A percentile compares a stretch with the other conserved stretches of the same genome.
Evolutionary conservation across 768 basidiomycete genomes (phyloP).

Genomic region (Atractiella rhizophila): DNA sequence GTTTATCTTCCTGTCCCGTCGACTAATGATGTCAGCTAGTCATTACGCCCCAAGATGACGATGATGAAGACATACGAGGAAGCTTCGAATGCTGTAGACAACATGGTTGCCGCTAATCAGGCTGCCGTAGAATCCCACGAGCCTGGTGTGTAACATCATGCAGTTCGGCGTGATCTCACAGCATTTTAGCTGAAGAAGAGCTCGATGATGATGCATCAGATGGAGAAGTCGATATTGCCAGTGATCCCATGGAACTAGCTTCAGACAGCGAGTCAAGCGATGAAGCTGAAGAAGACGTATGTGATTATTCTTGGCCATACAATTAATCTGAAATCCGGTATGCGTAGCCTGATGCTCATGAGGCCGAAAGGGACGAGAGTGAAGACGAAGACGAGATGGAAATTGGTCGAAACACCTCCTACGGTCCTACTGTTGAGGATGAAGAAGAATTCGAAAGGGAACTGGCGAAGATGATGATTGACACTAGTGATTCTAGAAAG

Average conservation of each 20-base stretch:
- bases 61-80: conserved; percentile 54
- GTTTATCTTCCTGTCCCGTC: not conserved
- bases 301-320: not conserved
- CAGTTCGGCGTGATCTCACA: not conserved
- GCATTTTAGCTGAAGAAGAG: conserved; percentile 18
- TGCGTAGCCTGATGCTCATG: no score
- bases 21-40: conserved; percentile 25
- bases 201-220: conserved; percentile 30
- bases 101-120: conserved; percentile 45
- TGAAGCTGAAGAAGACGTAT: not conserved
- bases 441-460: conserved; percentile 87
- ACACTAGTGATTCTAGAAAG: conserved; percentile 30
- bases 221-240: not conserved
- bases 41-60: conserved; percentile 56
- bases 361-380: conserved; percentile 4
- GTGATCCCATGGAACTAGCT: not conserved
- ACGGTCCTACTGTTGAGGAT: conserved; percentile 19
- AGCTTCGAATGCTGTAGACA: conserved; percentile 67
- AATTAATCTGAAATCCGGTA: not conserved
- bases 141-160: no score
- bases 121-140: conserved; percentile 30
- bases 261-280: not conserved
- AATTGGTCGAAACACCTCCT: conserved; percentile 14
- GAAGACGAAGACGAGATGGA: conserved; percentile 29
- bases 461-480: conserved; percentile 78